Evolutionary conservation across 257 asterid genomes (phyloP).

Genomic region (Thymus mandschuricus): DNA sequence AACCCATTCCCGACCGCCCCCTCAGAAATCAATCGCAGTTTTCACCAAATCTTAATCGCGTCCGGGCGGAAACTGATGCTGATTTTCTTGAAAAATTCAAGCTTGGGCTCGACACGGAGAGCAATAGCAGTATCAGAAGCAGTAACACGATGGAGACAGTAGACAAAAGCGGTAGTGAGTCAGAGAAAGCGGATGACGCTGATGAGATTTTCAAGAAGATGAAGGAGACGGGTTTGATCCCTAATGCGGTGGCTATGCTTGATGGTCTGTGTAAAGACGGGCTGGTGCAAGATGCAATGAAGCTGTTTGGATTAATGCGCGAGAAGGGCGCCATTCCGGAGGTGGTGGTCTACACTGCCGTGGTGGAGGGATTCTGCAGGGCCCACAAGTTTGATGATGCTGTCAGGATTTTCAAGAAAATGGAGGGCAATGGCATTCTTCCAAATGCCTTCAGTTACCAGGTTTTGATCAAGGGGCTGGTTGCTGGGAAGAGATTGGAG

Average conservation of each 20-base stretch:
- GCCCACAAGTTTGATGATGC: conserved; percentile 84
- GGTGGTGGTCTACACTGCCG: conserved; percentile 87
- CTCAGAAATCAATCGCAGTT: conserved; percentile 44
- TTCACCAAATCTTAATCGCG: conserved; percentile 31
- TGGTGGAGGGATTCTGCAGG: conserved; percentile 83
- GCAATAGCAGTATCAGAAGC: conserved; percentile 3
- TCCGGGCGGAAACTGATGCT: neutral
- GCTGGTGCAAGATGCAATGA: conserved; percentile 83
- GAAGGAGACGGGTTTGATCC: conserved; percentile 89
- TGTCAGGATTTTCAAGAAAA: conserved; percentile 64
- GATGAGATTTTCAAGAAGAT: conserved; percentile 87
- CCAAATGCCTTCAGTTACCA: conserved; percentile 73
- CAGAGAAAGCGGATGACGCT: conserved; percentile 50
- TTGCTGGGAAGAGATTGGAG: conserved; percentile 60
- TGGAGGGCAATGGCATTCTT: conserved; percentile 63
- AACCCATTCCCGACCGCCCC: conserved; percentile 60
- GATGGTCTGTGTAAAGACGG: conserved; percentile 94
- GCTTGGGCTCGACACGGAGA: conserved; percentile 56
- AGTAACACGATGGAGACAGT: conserved; percentile 7
- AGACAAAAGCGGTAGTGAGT: conserved; percentile 14
- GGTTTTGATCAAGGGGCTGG: conserved; percentile 59
- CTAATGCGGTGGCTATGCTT: conserved; percentile 94
- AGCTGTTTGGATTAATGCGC: conserved; percentile 80
- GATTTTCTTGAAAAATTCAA: conserved; percentile 54
- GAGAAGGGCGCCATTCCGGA: conserved; percentile 88